Base-by-base conservation (phyloP, 2,329 filamentous ascomycete species). In the Phialocephala sp. region DNA sequence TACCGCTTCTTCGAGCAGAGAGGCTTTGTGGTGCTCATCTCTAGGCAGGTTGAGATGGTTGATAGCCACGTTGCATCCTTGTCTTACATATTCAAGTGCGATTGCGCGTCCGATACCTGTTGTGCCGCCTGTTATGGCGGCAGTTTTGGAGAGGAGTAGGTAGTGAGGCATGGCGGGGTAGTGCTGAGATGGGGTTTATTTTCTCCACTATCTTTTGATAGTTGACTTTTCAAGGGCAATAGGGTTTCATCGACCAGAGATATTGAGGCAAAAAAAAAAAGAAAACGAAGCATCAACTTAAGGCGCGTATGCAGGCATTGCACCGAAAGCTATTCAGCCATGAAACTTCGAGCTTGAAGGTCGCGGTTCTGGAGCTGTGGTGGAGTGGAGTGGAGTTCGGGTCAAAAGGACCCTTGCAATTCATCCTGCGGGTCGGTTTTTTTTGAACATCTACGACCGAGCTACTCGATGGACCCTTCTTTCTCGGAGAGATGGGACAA, bases 41-140 rank as follows among this genome's bases (percentile, higher is more conserved):
- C 78, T 78, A 3, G 79, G 76, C 8, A 87, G 82, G 64, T 86
- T 90, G 2, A 94, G 85, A 76, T 95, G 91, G 80, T 95, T 97
- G 67, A 96, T 87, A 35, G 91, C 88, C 37, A 96, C 91, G 76
- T 86, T 85, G 71, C 90, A 91, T 70, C 93, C 93, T 72, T 96
- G 91, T 4, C 84, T 83, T 60, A 94, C 81, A 77, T 92, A 96
- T 73, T 89, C 89, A 59, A 97, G 84, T 50, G 90, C 89, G 69
- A 97, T 96, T 71, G 93, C 93, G 70, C 91, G 87, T 60, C 93
- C 93, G 73, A 97, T 97, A 63, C 93, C 93, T 0, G 92, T 96
- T 3, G 90, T 90, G 64, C 91, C 93, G 69, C 93, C 93, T 6
- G 93, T 97, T 74, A 97, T 93, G 76, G 93, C 91, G 78, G 92